These are phyloP conservation scores for Vitis amurensis DNA, from an alignment of 164 flowering plant species.

Conservation along the genomic window DNA sequence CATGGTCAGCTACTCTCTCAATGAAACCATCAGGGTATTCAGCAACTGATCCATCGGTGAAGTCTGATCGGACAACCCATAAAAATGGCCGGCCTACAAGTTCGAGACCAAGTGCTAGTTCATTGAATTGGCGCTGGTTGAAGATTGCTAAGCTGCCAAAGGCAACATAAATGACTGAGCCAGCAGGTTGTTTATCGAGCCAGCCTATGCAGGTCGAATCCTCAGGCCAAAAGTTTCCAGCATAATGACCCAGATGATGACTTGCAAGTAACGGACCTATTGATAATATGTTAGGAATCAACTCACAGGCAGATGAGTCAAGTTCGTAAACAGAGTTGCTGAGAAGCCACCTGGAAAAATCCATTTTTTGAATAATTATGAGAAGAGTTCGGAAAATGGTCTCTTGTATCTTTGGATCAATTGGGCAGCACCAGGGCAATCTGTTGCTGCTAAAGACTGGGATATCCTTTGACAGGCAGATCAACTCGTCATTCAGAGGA, in stretches of 20 bases:
- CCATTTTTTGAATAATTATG: too few species aligned
- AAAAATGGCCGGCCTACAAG: conserved; percentile 26
- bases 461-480: too few species aligned
- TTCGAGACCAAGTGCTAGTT: conserved; percentile 36
- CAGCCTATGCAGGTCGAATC: conserved; percentile 8
- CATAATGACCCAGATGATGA: too few species aligned
- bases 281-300: too few species aligned
- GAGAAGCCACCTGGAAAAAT: too few species aligned
- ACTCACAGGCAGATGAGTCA: too few species aligned
- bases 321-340: too few species aligned
- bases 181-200: conserved; percentile 7
- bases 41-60: not conserved
- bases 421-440: not conserved
- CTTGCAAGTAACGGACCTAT: too few species aligned
- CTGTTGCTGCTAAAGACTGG: too few species aligned
- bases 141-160: conserved; percentile 36
- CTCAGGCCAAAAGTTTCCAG: conserved; percentile 10
- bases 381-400: not conserved
- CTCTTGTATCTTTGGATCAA: not conserved
- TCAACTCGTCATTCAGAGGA: too few species aligned
- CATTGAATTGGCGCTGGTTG: conserved; percentile 25
- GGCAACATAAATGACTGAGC: conserved; percentile 26
- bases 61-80: conserved; percentile 37
- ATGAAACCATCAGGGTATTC: conserved; percentile 24
- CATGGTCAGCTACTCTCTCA: too few species aligned